Percentiles rank a stretch among this genome's conserved stretches.
Evolutionary conservation across 768 basidiomycete species (phyloP).

Genomic region (Termitomyces heimii): DNA sequence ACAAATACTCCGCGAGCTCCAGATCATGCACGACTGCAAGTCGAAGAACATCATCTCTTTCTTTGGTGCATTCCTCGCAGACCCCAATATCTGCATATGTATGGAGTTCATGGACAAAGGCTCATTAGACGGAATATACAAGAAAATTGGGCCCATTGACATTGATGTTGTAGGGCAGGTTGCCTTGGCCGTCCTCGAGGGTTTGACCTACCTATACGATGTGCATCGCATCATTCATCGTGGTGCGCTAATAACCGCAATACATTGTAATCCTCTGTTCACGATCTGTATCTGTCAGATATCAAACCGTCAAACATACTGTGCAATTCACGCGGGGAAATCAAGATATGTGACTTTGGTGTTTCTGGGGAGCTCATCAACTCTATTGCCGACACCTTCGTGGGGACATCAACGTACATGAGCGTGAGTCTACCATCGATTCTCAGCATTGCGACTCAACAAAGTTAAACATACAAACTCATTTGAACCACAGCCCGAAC

Average conservation of each 20-base stretch:
- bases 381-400: conserved; percentile 98
- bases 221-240: conserved; percentile 97
- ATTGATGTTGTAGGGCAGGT: conserved; percentile 91
- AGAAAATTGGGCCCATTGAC: conserved; percentile 89
- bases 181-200: conserved; percentile 91
- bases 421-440: conserved; percentile 58
- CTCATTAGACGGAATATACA: conserved; percentile 92
- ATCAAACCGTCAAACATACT: conserved; percentile 99
- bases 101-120: conserved; percentile 98
- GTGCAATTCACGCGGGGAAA: conserved; percentile 88
- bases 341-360: conserved; percentile 99
- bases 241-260: conserved; percentile 46
- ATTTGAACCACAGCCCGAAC: conserved; percentile 69
- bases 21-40: conserved; percentile 98
- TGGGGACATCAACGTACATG: conserved; percentile 99
- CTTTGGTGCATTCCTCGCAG: conserved; percentile 93
- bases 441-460: not conserved
- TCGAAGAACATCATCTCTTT: conserved; percentile 95
- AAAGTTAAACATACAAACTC: not conserved
- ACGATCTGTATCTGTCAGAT: conserved; percentile 48
- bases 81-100: conserved; percentile 98
- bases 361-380: conserved; percentile 99
- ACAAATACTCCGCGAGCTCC: conserved; percentile 95
- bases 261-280: conserved; percentile 1
- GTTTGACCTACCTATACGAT: conserved; percentile 96